Evolutionary conservation across 2,329 filamentous ascomycete genomes (phyloP).

Genomic region (Raffaelea ambrosiae): DNA sequence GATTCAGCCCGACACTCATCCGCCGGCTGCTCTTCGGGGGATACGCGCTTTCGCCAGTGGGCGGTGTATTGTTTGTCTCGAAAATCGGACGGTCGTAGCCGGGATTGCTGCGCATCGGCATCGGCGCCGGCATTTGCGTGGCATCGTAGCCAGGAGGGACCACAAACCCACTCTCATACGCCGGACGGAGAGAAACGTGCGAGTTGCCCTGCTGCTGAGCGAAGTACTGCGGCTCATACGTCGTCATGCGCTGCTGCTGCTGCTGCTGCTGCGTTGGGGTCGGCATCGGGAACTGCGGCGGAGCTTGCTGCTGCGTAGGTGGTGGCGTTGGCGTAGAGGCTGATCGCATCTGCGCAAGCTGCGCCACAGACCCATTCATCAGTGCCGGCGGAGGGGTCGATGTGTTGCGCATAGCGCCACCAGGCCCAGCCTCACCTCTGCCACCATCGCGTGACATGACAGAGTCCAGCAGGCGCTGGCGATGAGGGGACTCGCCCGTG

Average conservation of each 20-base stretch:
- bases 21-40: slow-evolving; percentile 32
- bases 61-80: slow-evolving; percentile 19
- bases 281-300: neutral
- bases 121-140: slow-evolving; percentile 18
- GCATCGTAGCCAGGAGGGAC: slow-evolving; percentile 26
- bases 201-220: slow-evolving; percentile 24
- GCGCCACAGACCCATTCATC: slow-evolving; percentile 6
- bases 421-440: slow-evolving; percentile 14
- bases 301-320: no score
- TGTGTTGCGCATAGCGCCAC: slow-evolving; percentile 26
- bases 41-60: slow-evolving; percentile 27
- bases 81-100: slow-evolving; percentile 30
- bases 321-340: slow-evolving; percentile 35
- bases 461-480: slow-evolving; percentile 38
- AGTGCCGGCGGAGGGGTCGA: slow-evolving; percentile 40
- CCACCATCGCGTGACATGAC: slow-evolving; percentile 12
- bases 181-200: slow-evolving; percentile 26
- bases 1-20: slow-evolving; percentile 47
- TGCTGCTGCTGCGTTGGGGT: no score
- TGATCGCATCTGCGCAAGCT: slow-evolving; percentile 17
- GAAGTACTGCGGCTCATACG: slow-evolving; percentile 36
- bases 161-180: slow-evolving; percentile 35
- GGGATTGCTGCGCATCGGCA: slow-evolving; percentile 17
- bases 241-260: slow-evolving; percentile 19
- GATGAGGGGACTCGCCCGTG: slow-evolving; percentile 41